Evolutionary conservation across 148 eudicot species (phyloP).

Genomic region (Rhododendron vialii): DNA sequence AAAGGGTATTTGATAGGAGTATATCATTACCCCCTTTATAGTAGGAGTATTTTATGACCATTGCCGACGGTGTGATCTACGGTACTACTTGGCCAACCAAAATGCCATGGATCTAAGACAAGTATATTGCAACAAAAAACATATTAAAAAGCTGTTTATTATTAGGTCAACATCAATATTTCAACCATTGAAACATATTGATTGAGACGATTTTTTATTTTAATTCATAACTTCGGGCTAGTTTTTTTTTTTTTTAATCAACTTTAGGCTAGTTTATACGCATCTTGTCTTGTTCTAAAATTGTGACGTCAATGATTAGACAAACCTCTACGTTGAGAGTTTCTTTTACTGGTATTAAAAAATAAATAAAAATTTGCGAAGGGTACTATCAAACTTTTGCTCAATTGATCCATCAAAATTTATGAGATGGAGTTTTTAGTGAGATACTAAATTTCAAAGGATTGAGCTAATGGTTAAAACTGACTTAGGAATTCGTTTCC

Average conservation of each 20-base stretch:
- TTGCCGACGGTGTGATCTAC: not conserved
- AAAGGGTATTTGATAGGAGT: no score
- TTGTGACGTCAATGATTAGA: no score
- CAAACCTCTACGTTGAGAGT: not conserved
- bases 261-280: not conserved
- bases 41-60: no score
- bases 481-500: no score
- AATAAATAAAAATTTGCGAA: no score
- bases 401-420: no score
- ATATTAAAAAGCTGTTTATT: not conserved
- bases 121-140: not conserved
- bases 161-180: not conserved
- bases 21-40: no score
- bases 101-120: not conserved
- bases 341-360: no score
- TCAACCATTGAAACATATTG: not conserved
- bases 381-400: no score
- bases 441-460: not conserved
- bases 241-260: no score
- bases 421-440: not conserved
- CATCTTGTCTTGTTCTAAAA: no score
- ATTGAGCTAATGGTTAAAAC: not conserved
- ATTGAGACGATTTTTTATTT: not conserved
- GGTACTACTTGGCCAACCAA: not conserved
- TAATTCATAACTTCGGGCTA: not conserved